A percentile compares a stretch with the other conserved stretches of the same genome.
Conservation (phyloP, 225 moss, liverwort and hornwort genomes). For the Bryoerythrophyllum caledonicum region DNA sequence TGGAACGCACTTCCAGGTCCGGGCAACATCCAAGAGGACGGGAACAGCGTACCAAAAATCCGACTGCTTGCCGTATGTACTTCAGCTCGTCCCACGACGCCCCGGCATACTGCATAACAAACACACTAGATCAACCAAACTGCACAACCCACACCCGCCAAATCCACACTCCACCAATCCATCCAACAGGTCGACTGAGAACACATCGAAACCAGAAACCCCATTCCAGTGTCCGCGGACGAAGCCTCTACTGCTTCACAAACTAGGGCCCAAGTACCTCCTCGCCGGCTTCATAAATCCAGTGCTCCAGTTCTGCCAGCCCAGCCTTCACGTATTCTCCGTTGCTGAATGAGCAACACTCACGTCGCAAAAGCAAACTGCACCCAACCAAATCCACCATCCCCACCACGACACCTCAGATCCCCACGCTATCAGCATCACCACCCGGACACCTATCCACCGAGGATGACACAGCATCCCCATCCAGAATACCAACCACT, state of each 20-base stretch:
- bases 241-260: background rate
- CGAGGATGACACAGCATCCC: background rate
- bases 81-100: conserved; percentile 91
- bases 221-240: no score
- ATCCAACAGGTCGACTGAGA: background rate
- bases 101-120: conserved; percentile 63
- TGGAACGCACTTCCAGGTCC: background rate
- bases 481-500: background rate
- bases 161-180: background rate
- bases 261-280: conserved; percentile 41
- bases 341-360: conserved; percentile 94
- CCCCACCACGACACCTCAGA: background rate
- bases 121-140: background rate
- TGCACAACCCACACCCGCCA: background rate
- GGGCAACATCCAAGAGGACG: conserved; percentile 4
- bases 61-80: conserved; percentile 86
- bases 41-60: conserved; percentile 65
- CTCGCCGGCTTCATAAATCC: conserved; percentile 79
- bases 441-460: background rate
- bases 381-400: background rate
- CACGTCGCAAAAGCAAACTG: conserved; percentile 83
- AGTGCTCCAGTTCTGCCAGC: conserved; percentile 86
- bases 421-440: background rate
- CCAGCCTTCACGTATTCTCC: conserved; percentile 91
- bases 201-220: background rate